Evolutionary conservation across 768 basidiomycete genomes (phyloP).

Genomic region (Terana coerulea): DNA sequence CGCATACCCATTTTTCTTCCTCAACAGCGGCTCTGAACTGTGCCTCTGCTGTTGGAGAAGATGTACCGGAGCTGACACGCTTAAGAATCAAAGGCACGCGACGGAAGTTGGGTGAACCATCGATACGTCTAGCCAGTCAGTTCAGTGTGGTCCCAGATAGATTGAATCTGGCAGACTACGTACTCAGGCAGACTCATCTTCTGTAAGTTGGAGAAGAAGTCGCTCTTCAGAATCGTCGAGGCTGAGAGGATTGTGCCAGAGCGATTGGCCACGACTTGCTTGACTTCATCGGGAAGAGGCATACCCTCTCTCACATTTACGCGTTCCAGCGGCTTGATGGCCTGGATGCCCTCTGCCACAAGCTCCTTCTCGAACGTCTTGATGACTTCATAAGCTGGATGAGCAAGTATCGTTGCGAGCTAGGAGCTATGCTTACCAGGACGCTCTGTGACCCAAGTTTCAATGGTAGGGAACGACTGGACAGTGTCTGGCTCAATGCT

Average conservation of each 20-base stretch:
- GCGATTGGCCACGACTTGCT: constrained; percentile 78
- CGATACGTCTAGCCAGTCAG: constrained; percentile 81
- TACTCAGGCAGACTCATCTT: constrained; percentile 96
- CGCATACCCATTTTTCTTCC: constrained; percentile 66
- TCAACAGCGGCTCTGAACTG: constrained; percentile 35
- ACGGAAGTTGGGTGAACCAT: constrained; percentile 93
- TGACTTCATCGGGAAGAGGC: constrained; percentile 89
- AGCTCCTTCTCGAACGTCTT: constrained; percentile 94
- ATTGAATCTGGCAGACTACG: constrained; percentile 32
- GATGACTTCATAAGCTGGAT: constrained; percentile 56
- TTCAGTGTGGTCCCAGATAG: too few relatives aligned
- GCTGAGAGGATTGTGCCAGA: constrained; percentile 85
- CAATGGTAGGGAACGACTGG: constrained; percentile 70
- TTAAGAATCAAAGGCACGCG: constrained; percentile 62
- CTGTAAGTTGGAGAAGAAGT: constrained; percentile 91
- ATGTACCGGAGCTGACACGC: constrained; percentile 22
- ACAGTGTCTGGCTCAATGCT: constrained; percentile 79
- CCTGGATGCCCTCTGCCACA: constrained; percentile 67
- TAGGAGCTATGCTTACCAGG: constrained; percentile 65
- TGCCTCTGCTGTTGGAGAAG: constrained; percentile 28
- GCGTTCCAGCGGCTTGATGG: constrained; percentile 78
- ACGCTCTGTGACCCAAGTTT: constrained; percentile 75
- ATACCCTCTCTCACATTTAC: constrained; percentile 62
- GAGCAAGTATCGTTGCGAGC: constrained; percentile 28
- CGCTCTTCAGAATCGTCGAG: constrained; percentile 91